Conservation (phyloP, 2,329 filamentous ascomycete species). For the Pochonia chlamydosporia region DNA sequence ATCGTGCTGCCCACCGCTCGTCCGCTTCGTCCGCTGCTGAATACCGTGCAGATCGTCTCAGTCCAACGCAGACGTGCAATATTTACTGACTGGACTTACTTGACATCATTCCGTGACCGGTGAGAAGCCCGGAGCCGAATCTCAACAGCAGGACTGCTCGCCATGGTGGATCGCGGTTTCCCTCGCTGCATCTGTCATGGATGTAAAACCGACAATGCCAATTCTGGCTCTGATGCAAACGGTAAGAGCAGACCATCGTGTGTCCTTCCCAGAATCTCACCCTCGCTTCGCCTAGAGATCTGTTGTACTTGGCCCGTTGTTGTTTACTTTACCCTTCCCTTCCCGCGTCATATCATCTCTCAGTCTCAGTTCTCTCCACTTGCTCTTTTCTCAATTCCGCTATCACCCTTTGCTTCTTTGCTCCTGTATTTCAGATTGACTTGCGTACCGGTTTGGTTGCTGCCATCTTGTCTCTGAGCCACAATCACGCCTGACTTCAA, state of each 20-base stretch:
- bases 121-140: background rate
- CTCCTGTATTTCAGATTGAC: constrained; percentile 10
- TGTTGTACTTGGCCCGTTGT: background rate
- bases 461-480: constrained; percentile 18
- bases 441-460: constrained; percentile 14
- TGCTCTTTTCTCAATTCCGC: constrained; percentile 17
- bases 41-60: background rate
- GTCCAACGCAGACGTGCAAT: background rate
- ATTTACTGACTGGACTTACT: background rate
- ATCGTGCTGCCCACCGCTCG: background rate
- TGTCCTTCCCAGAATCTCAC: constrained; percentile 4
- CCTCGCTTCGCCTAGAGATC: constrained; percentile 3
- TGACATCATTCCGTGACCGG: background rate
- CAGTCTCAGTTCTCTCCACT: constrained; percentile 13
- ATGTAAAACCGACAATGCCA: background rate
- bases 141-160: background rate
- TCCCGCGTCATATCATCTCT: constrained; percentile 7
- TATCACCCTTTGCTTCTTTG: constrained; percentile 17
- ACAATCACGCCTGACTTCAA: background rate
- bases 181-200: background rate
- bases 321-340: constrained; percentile 5
- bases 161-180: constrained; percentile 6
- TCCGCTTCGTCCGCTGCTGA: background rate
- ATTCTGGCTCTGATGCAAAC: constrained; percentile 1
- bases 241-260: constrained; percentile 7